A percentile compares a stretch with the other conserved stretches of the same genome.
phyloP scores from a whole-genome alignment of 352 stramenopile genomes.

The Hyaloperonospora brassicae region DNA sequence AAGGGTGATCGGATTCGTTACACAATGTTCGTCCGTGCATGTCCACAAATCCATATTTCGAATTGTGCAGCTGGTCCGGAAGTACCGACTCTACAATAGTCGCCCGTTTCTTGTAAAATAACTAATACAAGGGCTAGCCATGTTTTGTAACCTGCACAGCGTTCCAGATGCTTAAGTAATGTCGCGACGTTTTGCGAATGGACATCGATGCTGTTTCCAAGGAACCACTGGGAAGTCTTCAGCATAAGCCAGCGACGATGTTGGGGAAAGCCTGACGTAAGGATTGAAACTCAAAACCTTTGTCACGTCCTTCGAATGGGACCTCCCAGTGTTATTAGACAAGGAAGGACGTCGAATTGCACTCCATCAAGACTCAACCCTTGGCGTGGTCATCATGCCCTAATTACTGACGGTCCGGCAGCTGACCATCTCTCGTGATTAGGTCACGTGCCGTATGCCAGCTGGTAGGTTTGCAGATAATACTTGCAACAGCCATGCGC shows the following conservation, averaged over 20 bases:
- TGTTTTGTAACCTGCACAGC: neutral
- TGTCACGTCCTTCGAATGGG: neutral
- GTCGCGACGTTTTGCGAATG: too few species aligned
- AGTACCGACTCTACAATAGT: neutral
- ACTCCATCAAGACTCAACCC: neutral
- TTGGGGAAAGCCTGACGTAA: neutral
- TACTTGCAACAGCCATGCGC: neutral
- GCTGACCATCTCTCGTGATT: neutral
- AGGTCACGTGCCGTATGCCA: neutral
- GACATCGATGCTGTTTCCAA: neutral
- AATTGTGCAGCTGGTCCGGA: neutral
- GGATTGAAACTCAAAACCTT: neutral
- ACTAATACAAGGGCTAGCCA: neutral
- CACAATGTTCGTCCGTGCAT: neutral
- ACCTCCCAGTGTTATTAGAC: neutral
- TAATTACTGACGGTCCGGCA: neutral
- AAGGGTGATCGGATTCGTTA: neutral
- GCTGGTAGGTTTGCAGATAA: neutral
- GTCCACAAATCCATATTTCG: neutral
- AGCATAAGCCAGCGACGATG: neutral
- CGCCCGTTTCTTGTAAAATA: neutral
- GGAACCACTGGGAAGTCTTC: neutral
- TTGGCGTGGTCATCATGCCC: neutral
- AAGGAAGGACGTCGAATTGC: neutral
- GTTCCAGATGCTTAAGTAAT: neutral